Base-by-base conservation (phyloP, 2,329 filamentous ascomycete species). In the Ampelomyces quisqualis region DNA sequence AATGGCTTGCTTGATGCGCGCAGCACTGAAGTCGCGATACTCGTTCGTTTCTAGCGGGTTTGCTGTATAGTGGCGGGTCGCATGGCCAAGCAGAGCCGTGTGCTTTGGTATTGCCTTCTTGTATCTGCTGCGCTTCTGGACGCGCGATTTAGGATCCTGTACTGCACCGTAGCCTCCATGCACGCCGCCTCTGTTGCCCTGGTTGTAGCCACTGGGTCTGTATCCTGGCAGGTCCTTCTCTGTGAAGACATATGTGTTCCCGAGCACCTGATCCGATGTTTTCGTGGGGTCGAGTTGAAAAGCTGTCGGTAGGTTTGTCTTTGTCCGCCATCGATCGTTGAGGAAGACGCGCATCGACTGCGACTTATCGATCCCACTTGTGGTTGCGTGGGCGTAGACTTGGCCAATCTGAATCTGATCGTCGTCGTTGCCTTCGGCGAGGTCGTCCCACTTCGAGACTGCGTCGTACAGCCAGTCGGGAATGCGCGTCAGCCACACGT, bases 201-300 rank as follows among this genome's bases (percentile, higher is more conserved):
- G 54, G 4, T 58, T 57, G 28, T 55, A 59, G 21, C 57, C 60
- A 21, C 56, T 60, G 3, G 64, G 59, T 46, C 77, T 77, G 70
- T 83, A 90, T 24, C 88, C 88, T 1, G 90, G 87, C 15, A 95
- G 78, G 60, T 97, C 89, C 66, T 95, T 90, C 70, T 98, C 93
- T 27, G 86, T 90, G 64, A 98, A 98, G 41, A 97, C 76, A 64
- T 86, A 95, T 14, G 90, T 93, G 69, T 95, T 96, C 59, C 81
- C 81, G 22, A 91, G 81, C n/a, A 79, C 71, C 1, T 53, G 49
- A 27, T 81, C 78, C 17, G 79, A 83, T 1, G 49, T 47, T 9
- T 47, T 27, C 13, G 55, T 45, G 32, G 89, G 77, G 32, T 89
- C 83, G 43, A 97, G 73, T 53, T 88, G 80, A 70, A 96, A 98